These are phyloP conservation scores for Talaromyces nanjingensis DNA, from an alignment of 495 filamentous ascomycete species.

Conservation along the genomic window DNA sequence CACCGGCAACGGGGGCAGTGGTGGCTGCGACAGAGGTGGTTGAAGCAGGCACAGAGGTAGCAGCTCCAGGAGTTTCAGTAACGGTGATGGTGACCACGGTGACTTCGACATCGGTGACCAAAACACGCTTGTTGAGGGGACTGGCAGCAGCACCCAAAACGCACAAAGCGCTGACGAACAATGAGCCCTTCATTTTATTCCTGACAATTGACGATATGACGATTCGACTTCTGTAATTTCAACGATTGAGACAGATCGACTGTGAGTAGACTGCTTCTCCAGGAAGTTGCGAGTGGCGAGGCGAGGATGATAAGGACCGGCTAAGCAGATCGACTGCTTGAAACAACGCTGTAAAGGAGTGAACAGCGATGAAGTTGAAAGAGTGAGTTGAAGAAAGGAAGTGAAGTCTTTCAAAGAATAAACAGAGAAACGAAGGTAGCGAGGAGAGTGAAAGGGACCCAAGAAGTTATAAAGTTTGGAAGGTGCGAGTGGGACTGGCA, in stretches of 20 bases:
- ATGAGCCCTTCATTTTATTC: conserved; percentile 62
- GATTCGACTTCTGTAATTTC: conserved; percentile 14
- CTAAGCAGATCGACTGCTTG: conserved; percentile 4
- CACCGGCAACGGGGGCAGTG: conserved; percentile 9
- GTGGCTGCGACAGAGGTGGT: conserved; percentile 13
- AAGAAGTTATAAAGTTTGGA: conserved; percentile 4
- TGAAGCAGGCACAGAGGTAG: conserved; percentile 10
- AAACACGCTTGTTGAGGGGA: conserved; percentile 48
- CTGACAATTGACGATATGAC: neutral
- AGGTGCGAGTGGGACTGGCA: neutral
- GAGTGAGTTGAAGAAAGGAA: conserved; percentile 15
- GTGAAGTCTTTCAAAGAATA: conserved; percentile 7
- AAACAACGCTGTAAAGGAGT: conserved; percentile 14
- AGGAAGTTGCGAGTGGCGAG: conserved; percentile 29
- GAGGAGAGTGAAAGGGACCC: neutral
- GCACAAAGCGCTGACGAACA: conserved; percentile 55
- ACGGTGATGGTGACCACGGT: conserved; percentile 56
- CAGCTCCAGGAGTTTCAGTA: conserved; percentile 36
- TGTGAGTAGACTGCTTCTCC: conserved; percentile 27
- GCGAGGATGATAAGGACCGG: conserved; percentile 14
- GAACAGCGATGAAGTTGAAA: conserved; percentile 15
- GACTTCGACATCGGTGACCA: conserved; percentile 38
- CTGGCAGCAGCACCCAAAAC: conserved; percentile 51
- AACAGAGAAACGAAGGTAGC: conserved; percentile 23
- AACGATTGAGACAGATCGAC: conserved; percentile 21